Evolutionary conservation across 2,329 filamentous ascomycete genomes (phyloP).

Genomic region (Talaromyces sp.): DNA sequence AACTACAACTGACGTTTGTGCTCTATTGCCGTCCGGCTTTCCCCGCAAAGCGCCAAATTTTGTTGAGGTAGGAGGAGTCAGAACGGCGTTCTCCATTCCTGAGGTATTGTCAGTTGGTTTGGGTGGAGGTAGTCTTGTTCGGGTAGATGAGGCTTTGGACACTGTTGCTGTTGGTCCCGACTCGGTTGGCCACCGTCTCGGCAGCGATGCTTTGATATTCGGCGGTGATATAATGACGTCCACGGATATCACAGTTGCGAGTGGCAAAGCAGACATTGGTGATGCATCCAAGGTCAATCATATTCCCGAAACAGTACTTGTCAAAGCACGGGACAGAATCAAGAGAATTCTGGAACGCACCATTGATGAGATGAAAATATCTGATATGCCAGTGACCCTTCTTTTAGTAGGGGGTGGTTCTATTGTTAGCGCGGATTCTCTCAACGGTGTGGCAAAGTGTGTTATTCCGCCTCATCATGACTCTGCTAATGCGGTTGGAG

Average conservation of each 20-base stretch:
- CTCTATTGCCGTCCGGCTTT: slow-evolving; percentile 59
- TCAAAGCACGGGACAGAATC: slow-evolving; percentile 34
- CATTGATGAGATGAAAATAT: slow-evolving; percentile 57
- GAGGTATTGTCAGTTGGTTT: slow-evolving; percentile 56
- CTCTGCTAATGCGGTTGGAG: slow-evolving; percentile 59
- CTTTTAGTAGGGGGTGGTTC: slow-evolving; percentile 58
- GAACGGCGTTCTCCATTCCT: slow-evolving; percentile 60
- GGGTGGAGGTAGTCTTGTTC: slow-evolving; percentile 52
- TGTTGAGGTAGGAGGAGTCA: slow-evolving; percentile 59
- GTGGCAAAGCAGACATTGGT: slow-evolving; percentile 27
- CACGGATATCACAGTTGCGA: slow-evolving; percentile 53
- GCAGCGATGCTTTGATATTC: slow-evolving; percentile 54
- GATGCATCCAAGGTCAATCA: slow-evolving; percentile 23
- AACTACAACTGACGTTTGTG: slow-evolving; percentile 62
- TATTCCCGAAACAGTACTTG: slow-evolving; percentile 23
- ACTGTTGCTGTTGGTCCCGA: slow-evolving; percentile 55
- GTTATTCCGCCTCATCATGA: slow-evolving; percentile 52
- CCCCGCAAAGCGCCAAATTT: slow-evolving; percentile 61
- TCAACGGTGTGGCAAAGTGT: slow-evolving; percentile 51
- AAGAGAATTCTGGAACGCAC: slow-evolving; percentile 49
- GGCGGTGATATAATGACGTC: slow-evolving; percentile 56
- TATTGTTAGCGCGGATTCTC: slow-evolving; percentile 47
- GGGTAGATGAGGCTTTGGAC: slow-evolving; percentile 30
- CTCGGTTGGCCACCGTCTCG: slow-evolving; percentile 58
- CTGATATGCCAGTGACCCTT: slow-evolving; percentile 50